Percentiles rank a stretch among this genome's conserved stretches.
These are phyloP conservation scores for Rhodomyrtus tomentosa DNA, from an alignment of 345 rosid genomes.

Conservation along the genomic window DNA sequence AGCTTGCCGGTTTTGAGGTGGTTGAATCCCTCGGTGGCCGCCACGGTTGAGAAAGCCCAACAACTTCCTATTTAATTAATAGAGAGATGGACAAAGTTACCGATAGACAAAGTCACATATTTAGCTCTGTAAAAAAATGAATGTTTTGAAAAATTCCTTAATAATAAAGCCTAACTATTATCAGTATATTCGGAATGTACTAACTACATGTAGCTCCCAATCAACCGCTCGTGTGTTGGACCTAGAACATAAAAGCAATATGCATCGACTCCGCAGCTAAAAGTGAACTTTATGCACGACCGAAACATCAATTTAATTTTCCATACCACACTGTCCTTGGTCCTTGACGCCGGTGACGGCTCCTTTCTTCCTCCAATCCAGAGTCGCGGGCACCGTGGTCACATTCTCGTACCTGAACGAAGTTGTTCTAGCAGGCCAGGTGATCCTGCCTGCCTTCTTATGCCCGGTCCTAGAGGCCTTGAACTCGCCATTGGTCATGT, in stretches of 20 bases:
- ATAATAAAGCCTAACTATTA: no score
- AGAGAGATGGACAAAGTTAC: neutral
- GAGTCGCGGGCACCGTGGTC: neutral
- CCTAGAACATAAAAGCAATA: no score
- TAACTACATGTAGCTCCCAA: no score
- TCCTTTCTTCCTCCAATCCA: conserved; percentile 28
- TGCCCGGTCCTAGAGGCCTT: conserved; percentile 1
- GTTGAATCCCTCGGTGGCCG: conserved; percentile 4
- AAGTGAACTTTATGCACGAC: no score
- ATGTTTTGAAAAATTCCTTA: no score
- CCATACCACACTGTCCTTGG: conserved; percentile 25
- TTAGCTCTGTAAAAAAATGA: neutral
- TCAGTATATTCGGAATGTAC: no score
- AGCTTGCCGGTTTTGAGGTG: neutral
- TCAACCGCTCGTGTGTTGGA: no score
- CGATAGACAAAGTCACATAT: neutral
- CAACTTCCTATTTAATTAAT: conserved; percentile 4
- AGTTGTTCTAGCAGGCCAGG: neutral
- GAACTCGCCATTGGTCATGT: conserved; percentile 19
- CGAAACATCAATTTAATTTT: neutral
- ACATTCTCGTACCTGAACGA: neutral
- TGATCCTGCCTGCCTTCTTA: neutral
- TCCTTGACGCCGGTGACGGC: conserved; percentile 25
- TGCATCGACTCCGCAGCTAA: no score
- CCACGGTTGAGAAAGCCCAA: conserved; percentile 17